A percentile compares a stretch with the other conserved stretches of the same genome.
Evolutionary conservation across 2,329 filamentous ascomycete species (phyloP).

Genomic region (Fusarium citri): DNA sequence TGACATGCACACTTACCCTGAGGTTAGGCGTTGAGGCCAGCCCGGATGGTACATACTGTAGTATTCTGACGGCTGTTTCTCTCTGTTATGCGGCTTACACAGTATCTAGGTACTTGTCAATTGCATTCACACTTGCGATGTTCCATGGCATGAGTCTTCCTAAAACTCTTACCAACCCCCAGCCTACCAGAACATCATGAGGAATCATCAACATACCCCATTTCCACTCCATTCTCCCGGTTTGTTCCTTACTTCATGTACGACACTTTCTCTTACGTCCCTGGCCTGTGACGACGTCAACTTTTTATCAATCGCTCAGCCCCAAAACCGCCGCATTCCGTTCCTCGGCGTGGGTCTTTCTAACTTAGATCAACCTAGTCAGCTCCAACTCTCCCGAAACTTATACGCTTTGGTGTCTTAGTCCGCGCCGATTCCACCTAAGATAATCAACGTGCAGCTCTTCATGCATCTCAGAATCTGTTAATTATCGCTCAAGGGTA

Average conservation of each 20-base stretch:
- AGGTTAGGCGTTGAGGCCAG: neutral
- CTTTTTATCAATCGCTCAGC: slow-evolving; percentile 28
- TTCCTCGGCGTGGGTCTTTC: slow-evolving; percentile 44
- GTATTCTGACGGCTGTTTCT: neutral
- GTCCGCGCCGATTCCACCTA: slow-evolving; percentile 30
- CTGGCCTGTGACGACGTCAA: slow-evolving; percentile 34
- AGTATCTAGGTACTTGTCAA: neutral
- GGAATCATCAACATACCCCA: slow-evolving; percentile 28
- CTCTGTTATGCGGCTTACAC: neutral
- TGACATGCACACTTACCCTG: neutral
- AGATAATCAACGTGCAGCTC: slow-evolving; percentile 48
- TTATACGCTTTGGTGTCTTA: slow-evolving; percentile 31
- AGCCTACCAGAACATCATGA: slow-evolving; percentile 1
- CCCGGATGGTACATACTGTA: neutral
- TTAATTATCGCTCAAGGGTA: slow-evolving; percentile 25
- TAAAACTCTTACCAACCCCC: neutral
- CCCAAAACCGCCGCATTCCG: slow-evolving; percentile 34
- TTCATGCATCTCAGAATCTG: slow-evolving; percentile 39
- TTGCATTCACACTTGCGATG: neutral
- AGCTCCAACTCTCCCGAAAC: slow-evolving; percentile 24
- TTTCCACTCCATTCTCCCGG: slow-evolving; percentile 28
- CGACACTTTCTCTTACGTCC: slow-evolving; percentile 17
- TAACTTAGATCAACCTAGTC: slow-evolving; percentile 43
- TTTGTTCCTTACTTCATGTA: slow-evolving; percentile 37
- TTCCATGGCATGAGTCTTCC: neutral